These are phyloP conservation scores for Boletus vinaceobasis DNA, from an alignment of 768 basidiomycete species.

Conservation along the genomic window DNA sequence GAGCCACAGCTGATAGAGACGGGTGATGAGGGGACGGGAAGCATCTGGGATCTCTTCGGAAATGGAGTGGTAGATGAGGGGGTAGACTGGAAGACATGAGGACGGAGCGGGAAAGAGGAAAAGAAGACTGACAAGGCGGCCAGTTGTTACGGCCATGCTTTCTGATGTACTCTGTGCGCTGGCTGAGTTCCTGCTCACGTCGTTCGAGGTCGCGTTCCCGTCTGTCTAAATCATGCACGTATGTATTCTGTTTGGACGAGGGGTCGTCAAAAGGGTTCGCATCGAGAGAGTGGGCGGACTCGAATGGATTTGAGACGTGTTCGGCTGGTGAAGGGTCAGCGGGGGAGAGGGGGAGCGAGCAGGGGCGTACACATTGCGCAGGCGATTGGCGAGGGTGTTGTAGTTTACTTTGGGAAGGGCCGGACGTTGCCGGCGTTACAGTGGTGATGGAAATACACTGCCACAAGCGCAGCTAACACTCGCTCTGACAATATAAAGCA, in stretches of 20 bases:
- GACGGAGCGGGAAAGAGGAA: slow-evolving; percentile 11
- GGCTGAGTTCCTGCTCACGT: slow-evolving; percentile 70
- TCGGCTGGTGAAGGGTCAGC: slow-evolving; percentile 20
- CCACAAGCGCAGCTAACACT: background rate
- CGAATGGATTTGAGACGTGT: slow-evolving; percentile 72
- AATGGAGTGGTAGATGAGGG: slow-evolving; percentile 93
- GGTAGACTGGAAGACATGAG: slow-evolving; percentile 63
- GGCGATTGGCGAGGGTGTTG: background rate
- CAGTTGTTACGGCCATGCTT: slow-evolving; percentile 87
- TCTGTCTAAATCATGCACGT: slow-evolving; percentile 63
- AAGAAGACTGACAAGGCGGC: slow-evolving; percentile 69
- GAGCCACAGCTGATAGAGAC: slow-evolving; percentile 93
- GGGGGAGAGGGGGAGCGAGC: too few relatives aligned
- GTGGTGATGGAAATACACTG: background rate
- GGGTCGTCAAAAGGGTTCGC: slow-evolving; percentile 91
- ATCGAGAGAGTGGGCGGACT: slow-evolving; percentile 80
- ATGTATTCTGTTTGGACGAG: slow-evolving; percentile 39
- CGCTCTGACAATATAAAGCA: background rate
- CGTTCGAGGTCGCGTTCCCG: slow-evolving; percentile 81
- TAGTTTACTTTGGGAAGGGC: background rate
- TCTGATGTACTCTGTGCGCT: slow-evolving; percentile 66
- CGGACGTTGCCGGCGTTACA: slow-evolving; percentile 8
- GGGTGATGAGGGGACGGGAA: slow-evolving; percentile 74
- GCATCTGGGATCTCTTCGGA: slow-evolving; percentile 83
- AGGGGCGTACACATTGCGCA: slow-evolving; percentile 23